These are phyloP conservation scores for Scedosporium dehoogii DNA, from an alignment of 2,329 filamentous ascomycete species.

Conservation along the genomic window DNA sequence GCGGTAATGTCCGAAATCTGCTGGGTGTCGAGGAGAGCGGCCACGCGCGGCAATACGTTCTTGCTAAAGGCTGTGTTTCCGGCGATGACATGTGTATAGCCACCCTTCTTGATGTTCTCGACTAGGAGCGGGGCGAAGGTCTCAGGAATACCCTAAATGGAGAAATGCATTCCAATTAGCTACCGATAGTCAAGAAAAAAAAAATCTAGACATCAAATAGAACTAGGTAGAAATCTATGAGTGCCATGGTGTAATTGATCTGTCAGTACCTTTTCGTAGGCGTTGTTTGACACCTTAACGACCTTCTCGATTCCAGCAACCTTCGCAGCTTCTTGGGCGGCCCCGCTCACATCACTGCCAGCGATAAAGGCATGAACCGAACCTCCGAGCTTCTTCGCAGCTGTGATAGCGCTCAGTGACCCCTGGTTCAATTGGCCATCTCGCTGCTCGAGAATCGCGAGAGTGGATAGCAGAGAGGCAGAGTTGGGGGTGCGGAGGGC, in stretches of 20 bases:
- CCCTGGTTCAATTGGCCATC: constrained; percentile 77
- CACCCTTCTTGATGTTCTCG: constrained; percentile 94
- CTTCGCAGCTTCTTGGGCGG: constrained; percentile 78
- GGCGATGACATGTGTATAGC: constrained; percentile 84
- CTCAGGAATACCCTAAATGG: constrained; percentile 68
- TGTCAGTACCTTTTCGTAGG: constrained; percentile 73
- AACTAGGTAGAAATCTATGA: not conserved
- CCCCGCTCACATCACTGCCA: constrained; percentile 63
- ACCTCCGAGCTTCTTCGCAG: constrained; percentile 78
- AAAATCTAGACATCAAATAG: too few species aligned
- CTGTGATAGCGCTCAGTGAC: constrained; percentile 76
- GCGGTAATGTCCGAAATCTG: constrained; percentile 86
- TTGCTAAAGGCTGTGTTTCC: constrained; percentile 96
- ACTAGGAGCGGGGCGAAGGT: constrained; percentile 88
- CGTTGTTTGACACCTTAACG: constrained; percentile 74
- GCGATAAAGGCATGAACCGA: constrained; percentile 80
- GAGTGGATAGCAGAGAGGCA: constrained; percentile 64
- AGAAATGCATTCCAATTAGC: not conserved
- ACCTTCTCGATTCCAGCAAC: constrained; percentile 88
- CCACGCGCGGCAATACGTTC: constrained; percentile 82
- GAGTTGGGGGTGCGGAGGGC: not conserved
- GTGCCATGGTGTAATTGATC: not conserved
- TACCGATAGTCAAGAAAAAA: not conserved
- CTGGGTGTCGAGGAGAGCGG: constrained; percentile 83
- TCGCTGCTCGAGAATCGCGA: constrained; percentile 86